Evolutionary conservation across 352 stramenopile genomes (phyloP).

Genomic region (Blastocystis sp.): DNA sequence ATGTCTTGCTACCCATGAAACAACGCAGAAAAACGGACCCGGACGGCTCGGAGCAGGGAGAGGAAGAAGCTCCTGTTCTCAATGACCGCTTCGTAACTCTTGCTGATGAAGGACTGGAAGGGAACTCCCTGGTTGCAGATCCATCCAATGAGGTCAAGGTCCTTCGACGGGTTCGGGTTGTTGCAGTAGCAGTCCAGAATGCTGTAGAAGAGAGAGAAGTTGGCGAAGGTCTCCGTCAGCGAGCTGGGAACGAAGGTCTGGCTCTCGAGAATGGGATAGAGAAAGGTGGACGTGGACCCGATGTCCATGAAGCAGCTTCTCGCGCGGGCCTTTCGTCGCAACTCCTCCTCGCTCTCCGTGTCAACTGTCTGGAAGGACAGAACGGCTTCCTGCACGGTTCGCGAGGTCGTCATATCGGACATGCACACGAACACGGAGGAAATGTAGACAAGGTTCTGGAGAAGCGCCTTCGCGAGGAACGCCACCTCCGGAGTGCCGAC

Average conservation of each 20-base stretch:
- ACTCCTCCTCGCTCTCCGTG: neutral
- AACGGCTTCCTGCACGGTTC: constrained; percentile 3
- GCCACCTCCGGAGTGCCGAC: constrained; percentile 24
- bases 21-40: neutral
- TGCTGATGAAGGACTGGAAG: constrained; percentile 25
- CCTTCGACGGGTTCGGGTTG: neutral
- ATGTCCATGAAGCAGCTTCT: constrained; percentile 18
- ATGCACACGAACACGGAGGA: constrained; percentile 30
- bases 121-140: constrained; percentile 36
- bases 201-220: constrained; percentile 31
- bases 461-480: constrained; percentile 35
- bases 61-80: neutral
- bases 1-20: neutral
- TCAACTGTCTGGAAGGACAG: neutral
- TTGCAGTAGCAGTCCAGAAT: constrained; percentile 34
- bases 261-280: constrained; percentile 39
- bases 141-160: neutral
- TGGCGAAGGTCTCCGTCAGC: neutral
- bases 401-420: neutral
- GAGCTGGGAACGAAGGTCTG: constrained; percentile 1
- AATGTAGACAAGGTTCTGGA: constrained; percentile 41
- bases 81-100: neutral
- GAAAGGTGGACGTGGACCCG: neutral
- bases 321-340: neutral
- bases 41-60: neutral